Percentiles rank a stretch among this genome's conserved stretches.
phyloP scores from a whole-genome alignment of 2,329 filamentous ascomycete species.

The Didymellaceae sp. region DNA sequence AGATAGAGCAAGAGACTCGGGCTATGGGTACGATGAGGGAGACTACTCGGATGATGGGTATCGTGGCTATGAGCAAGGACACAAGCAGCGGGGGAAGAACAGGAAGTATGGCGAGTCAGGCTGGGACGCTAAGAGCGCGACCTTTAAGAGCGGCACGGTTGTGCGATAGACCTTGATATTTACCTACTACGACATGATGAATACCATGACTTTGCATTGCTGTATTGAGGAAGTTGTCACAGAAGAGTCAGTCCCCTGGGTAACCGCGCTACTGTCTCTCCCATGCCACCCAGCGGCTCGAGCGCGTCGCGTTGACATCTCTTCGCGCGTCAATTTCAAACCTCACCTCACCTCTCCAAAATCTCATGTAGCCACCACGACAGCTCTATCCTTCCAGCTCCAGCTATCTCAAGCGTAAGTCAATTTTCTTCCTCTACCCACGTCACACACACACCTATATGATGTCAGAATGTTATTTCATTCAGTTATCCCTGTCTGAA shows the following conservation, averaged over 20 bases:
- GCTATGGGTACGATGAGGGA: slow-evolving; percentile 49
- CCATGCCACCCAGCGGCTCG: too few relatives aligned
- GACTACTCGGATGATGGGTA: slow-evolving; percentile 8
- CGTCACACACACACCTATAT: too few relatives aligned
- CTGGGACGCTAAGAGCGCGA: slow-evolving; percentile 45
- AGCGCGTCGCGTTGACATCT: too few relatives aligned
- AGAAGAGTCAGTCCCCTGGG: too few relatives aligned
- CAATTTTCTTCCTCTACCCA: neutral
- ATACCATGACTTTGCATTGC: too few relatives aligned
- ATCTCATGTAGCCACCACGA: too few relatives aligned
- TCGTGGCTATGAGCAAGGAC: neutral
- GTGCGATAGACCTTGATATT: slow-evolving; percentile 56
- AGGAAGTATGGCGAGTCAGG: slow-evolving; percentile 41
- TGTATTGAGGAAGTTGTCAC: too few relatives aligned
- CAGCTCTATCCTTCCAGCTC: neutral
- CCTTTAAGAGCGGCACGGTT: slow-evolving; percentile 63
- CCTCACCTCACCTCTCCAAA: too few relatives aligned
- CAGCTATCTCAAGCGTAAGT: neutral
- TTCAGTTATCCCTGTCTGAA: slow-evolving; percentile 21
- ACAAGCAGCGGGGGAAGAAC: slow-evolving; percentile 11
- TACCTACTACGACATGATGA: too few relatives aligned
- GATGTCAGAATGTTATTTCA: slow-evolving; percentile 15
- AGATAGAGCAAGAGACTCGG: slow-evolving; percentile 27
- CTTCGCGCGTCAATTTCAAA: too few relatives aligned
- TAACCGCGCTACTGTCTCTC: too few relatives aligned